Evolutionary conservation across 2,329 filamentous ascomycete species (phyloP).

Genomic region (Tothia fuscella): DNA sequence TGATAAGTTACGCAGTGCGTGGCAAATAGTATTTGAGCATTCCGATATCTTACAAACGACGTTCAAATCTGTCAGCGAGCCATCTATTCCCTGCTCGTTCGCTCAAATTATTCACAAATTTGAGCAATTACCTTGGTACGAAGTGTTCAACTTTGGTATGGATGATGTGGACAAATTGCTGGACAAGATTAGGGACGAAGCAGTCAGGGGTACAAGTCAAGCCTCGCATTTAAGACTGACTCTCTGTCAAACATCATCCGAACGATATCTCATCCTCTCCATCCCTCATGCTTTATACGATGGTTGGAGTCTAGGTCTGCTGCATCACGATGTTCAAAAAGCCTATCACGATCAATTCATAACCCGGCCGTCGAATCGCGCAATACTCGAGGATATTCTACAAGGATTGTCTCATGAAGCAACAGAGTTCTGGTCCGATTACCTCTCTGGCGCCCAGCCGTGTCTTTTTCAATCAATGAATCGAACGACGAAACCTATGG

Average conservation of each 20-base stretch:
- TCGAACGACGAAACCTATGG: conserved; percentile 2
- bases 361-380: conserved; percentile 37
- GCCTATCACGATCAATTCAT: conserved; percentile 43
- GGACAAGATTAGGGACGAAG: conserved; percentile 25
- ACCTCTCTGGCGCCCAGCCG: conserved; percentile 36
- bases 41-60: conserved; percentile 65
- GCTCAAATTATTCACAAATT: conserved; percentile 39
- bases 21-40: conserved; percentile 44
- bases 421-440: conserved; percentile 57
- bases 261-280: conserved; percentile 47
- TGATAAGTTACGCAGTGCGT: conserved; percentile 46
- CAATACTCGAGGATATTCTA: conserved; percentile 44
- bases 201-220: conserved; percentile 10
- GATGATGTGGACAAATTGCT: conserved; percentile 22
- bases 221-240: conserved; percentile 25
- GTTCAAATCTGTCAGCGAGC: conserved; percentile 56
- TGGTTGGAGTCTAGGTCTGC: conserved; percentile 65
- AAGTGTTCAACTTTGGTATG: conserved; percentile 14
- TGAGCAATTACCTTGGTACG: conserved; percentile 24
- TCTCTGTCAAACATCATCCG: conserved; percentile 22
- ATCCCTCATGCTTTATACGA: conserved; percentile 84
- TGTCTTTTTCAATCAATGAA: conserved; percentile 2
- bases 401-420: conserved; percentile 34
- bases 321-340: conserved; percentile 58
- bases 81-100: conserved; percentile 41